A percentile compares a stretch with the other conserved stretches of the same genome.
Evolutionary conservation across 2,329 filamentous ascomycete genomes (phyloP).

Genomic region (Phaeoacremonium minimum): DNA sequence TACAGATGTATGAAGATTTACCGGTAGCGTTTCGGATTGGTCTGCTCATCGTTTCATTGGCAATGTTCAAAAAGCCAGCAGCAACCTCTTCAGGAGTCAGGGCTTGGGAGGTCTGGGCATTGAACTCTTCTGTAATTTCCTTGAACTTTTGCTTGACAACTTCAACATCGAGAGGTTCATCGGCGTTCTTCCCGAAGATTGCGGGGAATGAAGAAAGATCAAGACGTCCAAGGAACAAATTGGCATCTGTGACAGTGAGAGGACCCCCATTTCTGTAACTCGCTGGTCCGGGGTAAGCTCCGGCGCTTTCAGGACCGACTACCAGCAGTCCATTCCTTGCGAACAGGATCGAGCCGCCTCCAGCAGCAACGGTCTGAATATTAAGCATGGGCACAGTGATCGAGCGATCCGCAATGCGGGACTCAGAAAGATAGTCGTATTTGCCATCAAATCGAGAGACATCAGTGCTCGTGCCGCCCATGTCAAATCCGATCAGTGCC

Average conservation of each 20-base stretch:
- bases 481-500: slow-evolving; percentile 45
- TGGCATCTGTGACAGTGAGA: slow-evolving; percentile 69
- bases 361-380: slow-evolving; percentile 65
- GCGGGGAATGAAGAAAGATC: slow-evolving; percentile 63
- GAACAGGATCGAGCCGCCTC: slow-evolving; percentile 50
- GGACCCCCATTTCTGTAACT: slow-evolving; percentile 69
- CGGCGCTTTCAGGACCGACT: slow-evolving; percentile 68
- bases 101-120: slow-evolving; percentile 24
- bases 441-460: slow-evolving; percentile 65
- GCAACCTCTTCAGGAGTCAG: slow-evolving; percentile 39
- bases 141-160: slow-evolving; percentile 32
- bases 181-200: slow-evolving; percentile 66
- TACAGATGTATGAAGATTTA: too few relatives aligned
- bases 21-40: slow-evolving; percentile 71
- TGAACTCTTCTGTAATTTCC: slow-evolving; percentile 34
- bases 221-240: slow-evolving; percentile 60
- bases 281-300: slow-evolving; percentile 67
- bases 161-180: slow-evolving; percentile 43
- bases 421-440: slow-evolving; percentile 70
- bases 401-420: slow-evolving; percentile 65
- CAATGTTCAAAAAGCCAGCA: slow-evolving; percentile 69
- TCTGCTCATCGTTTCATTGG: slow-evolving; percentile 72
- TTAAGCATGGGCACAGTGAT: slow-evolving; percentile 70
- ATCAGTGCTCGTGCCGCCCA: slow-evolving; percentile 67
- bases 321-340: slow-evolving; percentile 68